Evolutionary conservation across 2,329 filamentous ascomycete genomes (phyloP), one percentile per base, ranked within the genome.

Genomic region (Monosporascus ibericus): DNA sequence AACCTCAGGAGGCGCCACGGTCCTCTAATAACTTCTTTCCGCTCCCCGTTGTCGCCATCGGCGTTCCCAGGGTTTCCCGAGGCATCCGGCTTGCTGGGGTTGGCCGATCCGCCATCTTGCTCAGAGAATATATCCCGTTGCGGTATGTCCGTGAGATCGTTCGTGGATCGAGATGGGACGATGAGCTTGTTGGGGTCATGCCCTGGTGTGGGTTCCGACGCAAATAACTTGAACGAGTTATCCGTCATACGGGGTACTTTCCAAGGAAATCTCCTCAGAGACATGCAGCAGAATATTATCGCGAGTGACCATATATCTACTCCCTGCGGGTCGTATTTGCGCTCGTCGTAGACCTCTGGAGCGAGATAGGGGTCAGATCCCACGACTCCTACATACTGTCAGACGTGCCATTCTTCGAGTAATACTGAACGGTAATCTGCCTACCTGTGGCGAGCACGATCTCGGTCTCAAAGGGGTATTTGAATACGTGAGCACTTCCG

Each of bases 221-320:
- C 86, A 67, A 99, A 99, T 1, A 99, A 80, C 64, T 92, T 92
- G 72, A 90, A 99, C 0, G 91, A 96, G 69, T 95, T 97, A 69
- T 99, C 94, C 3, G 89, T 89, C 68, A 91, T 75, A 40, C 92
- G 84, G 5, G 94, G 94, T 37, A 95, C 85, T 73, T 99, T 99
- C 94, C 94, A 99, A 0, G 94, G 94, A 66, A 99, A 99, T 37
- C 94, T 79, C 22, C 94, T 82, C 42, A 99, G 77, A 5, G 90
- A 94, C 94, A 99, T 99, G 75, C 94, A 99, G 72, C 94, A 97
- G 72, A 92, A 99, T 51, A 99, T 97, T 62, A 99, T 99, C 18
- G 92, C 94, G 54, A 99, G 77, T 11, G 94, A 99, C 94, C 94
- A 99, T 54, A 99, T 91, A 72, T 99, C 94, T 1, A 92, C 90